phyloP scores from a whole-genome alignment of 2,329 filamentous ascomycete species.

The Chrysoporthe cubensis region DNA sequence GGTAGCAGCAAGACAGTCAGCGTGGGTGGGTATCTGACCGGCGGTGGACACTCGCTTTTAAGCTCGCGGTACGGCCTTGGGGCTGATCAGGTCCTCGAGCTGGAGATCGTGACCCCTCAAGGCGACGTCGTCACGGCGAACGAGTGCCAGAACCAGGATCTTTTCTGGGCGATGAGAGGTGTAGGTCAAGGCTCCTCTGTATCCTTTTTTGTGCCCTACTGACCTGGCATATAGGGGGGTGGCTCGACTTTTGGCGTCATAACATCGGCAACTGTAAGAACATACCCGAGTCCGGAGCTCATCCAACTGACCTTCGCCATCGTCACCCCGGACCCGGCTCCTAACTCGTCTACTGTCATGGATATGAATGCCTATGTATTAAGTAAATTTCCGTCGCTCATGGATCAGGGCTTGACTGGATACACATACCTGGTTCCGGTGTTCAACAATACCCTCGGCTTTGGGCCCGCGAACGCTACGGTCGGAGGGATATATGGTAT shows the following conservation, averaged over 20 bases:
- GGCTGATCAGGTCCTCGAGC: constrained; percentile 64
- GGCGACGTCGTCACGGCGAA: constrained; percentile 57
- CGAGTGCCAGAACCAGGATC: constrained; percentile 55
- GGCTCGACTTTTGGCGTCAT: neutral
- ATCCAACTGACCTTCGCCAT: neutral
- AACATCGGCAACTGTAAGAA: neutral
- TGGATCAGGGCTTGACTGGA: neutral
- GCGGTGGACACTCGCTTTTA: constrained; percentile 63
- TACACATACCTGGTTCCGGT: constrained; percentile 3
- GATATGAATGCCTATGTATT: neutral
- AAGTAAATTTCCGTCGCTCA: no score
- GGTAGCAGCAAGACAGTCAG: constrained; percentile 61
- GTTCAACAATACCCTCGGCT: neutral
- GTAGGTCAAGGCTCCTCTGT: constrained; percentile 34
- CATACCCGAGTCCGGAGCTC: neutral
- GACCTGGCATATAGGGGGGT: constrained; percentile 30
- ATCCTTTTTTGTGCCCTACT: no score
- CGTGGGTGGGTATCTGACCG: constrained; percentile 63
- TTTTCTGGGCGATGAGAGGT: constrained; percentile 68
- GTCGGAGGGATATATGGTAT: no score
- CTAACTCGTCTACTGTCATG: no score
- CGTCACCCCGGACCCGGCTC: neutral
- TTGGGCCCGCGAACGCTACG: neutral
- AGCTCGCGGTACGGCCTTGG: constrained; percentile 60
- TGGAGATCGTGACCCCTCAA: constrained; percentile 57